Percentiles rank a stretch among this genome's conserved stretches.
These are phyloP conservation scores for Stagonosporopsis tanaceti DNA, from an alignment of 2,329 filamentous ascomycete species.

Conservation along the genomic window DNA sequence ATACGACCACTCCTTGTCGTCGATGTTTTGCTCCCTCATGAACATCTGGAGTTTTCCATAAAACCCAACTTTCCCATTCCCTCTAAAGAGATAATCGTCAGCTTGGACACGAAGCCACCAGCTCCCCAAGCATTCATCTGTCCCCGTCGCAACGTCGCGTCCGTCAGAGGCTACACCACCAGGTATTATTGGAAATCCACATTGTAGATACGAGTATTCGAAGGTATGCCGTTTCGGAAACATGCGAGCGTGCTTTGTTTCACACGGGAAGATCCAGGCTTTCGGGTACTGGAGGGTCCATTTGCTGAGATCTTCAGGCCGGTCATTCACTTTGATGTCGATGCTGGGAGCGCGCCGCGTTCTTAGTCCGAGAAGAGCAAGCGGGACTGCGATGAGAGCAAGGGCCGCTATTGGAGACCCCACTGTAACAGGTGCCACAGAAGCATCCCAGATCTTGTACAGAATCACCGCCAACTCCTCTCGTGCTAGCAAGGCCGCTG, in stretches of 20 bases:
- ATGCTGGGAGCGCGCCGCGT: conserved; percentile 1
- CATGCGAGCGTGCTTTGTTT: conserved; percentile 70
- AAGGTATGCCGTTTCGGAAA: conserved; percentile 74
- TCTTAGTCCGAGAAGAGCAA: conserved; percentile 22
- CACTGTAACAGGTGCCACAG: conserved; percentile 1
- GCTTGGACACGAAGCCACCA: conserved; percentile 69
- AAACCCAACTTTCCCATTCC: conserved; percentile 61
- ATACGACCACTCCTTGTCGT: conserved; percentile 67
- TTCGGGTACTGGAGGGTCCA: conserved; percentile 32
- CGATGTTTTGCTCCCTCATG: conserved; percentile 64
- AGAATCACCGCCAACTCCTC: conserved; percentile 14
- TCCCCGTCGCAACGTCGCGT: conserved; percentile 25
- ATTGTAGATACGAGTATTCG: conserved; percentile 73
- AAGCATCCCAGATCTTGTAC: conserved; percentile 22
- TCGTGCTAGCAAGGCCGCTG: conserved; percentile 21
- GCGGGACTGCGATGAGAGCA: conserved; percentile 17
- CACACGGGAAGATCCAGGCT: conserved; percentile 67
- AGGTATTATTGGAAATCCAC: conserved; percentile 72
- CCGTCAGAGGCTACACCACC: conserved; percentile 52
- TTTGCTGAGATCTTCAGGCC: conserved; percentile 7
- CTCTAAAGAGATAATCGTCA: conserved; percentile 68
- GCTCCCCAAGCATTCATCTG: conserved; percentile 39
- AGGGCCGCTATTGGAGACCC: conserved; percentile 10
- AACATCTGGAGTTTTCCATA: conserved; percentile 69
- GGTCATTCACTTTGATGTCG: background rate